Evolutionary conservation across 257 asterid genomes (phyloP).

Genomic region (Capsicum chinense): DNA sequence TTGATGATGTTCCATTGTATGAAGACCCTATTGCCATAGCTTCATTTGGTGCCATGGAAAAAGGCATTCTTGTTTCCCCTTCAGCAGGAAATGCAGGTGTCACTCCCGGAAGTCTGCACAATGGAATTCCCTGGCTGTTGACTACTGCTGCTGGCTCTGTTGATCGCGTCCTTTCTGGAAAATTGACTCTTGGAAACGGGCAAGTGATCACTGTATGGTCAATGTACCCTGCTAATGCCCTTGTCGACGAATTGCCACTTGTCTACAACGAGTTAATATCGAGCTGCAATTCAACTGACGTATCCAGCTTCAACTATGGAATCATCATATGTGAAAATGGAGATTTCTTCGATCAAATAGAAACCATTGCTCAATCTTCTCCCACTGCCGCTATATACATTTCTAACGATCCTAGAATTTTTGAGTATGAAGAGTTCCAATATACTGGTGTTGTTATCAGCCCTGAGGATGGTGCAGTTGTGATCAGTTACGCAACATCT

Average conservation of each 20-base stretch:
- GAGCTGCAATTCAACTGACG: slow-evolving; percentile 44
- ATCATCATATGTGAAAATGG: slow-evolving; percentile 45
- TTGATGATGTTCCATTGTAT: slow-evolving; percentile 36
- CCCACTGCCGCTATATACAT: slow-evolving; percentile 47
- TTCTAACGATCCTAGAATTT: slow-evolving; percentile 39
- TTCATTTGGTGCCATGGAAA: slow-evolving; percentile 66
- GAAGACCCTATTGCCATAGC: slow-evolving; percentile 67
- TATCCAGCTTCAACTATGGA: slow-evolving; percentile 33
- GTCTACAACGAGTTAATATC: slow-evolving; percentile 47
- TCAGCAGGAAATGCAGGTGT: slow-evolving; percentile 63
- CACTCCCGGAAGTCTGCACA: slow-evolving; percentile 36
- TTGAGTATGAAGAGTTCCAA: slow-evolving; percentile 36
- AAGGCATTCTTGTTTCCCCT: slow-evolving; percentile 59
- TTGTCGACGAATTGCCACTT: slow-evolving; percentile 44
- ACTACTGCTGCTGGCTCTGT: slow-evolving; percentile 57
- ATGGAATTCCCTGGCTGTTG: slow-evolving; percentile 66
- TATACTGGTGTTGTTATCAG: slow-evolving; percentile 52
- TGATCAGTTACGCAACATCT: slow-evolving; percentile 46
- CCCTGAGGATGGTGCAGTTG: slow-evolving; percentile 38
- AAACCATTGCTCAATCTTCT: slow-evolving; percentile 32
- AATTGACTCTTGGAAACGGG: slow-evolving; percentile 46
- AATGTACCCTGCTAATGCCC: slow-evolving; percentile 45
- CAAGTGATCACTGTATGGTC: slow-evolving; percentile 51
- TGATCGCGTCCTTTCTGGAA: slow-evolving; percentile 57
- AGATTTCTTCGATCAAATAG: slow-evolving; percentile 30